Evolutionary conservation across 2,329 filamentous ascomycete genomes (phyloP), one percentile per base, ranked within the genome.

Genomic region (Cordyceps cateniannulata): DNA sequence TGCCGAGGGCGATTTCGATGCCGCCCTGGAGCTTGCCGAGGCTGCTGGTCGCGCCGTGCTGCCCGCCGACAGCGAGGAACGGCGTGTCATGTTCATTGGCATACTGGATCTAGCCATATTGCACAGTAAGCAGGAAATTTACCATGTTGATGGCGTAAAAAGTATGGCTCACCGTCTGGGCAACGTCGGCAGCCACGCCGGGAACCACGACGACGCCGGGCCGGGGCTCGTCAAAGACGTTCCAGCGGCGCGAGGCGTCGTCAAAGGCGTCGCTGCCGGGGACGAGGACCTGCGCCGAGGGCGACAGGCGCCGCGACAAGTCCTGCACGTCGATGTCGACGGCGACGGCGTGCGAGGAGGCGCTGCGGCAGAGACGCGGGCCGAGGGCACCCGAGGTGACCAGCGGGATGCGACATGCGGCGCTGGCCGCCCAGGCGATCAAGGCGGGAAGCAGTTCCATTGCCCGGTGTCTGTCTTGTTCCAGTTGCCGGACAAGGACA

Each of bases 1-100:
- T 72, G 50, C 69, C 67, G 63, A 84, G 62, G 57, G 73, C 76
- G 58, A 85, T 83, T 63, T 78, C 75, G 18, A 84, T 78, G 4
- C 81, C 82, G 56, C 73, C 69, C 4, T 77, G 65, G 73, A 84
- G 79, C 44, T 69, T 73, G 0, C 77, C 79, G 2, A 84, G 65
- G 0, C 79, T 81, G 45, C 73, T 79, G 50, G 81, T 72, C 3
- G 78, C 72, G 3, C 81, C 83, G 61, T 85, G 83, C 2, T 72
- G 76, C 16, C 80, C 79, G 65, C 80, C 82, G 66, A 74, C 78
- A 0, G 81, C 77, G 2, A 85, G 75, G 63, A 85, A 83, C 0
- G 81, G 79, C 2, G 82, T 61, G 1, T 72, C 65, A 50, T 75
- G 69, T 42, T 72, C 65, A 64, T 79, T 80, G 47, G 82, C 81